phyloP scores from a whole-genome alignment of 2,329 filamentous ascomycete species.

The Lizonia empirigonia region DNA sequence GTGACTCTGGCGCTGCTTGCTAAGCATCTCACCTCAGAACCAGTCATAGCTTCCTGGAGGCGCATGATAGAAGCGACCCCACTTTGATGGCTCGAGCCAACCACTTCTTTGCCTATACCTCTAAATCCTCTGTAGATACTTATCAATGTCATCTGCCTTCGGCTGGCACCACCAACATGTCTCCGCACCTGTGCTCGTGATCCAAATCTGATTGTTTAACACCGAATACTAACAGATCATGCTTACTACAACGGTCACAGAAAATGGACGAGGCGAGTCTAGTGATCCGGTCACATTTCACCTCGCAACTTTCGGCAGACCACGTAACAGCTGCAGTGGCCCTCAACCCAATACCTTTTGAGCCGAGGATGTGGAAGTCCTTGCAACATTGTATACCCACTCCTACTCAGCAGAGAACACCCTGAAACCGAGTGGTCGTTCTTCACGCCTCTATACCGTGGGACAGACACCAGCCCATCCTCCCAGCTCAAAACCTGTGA shows the following conservation, averaged over 20 bases:
- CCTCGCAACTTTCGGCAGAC: too few relatives aligned
- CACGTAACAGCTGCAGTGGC: too few relatives aligned
- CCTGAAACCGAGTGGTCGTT: too few relatives aligned
- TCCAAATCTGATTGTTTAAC: not conserved
- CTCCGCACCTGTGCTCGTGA: not conserved
- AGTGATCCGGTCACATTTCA: too few relatives aligned
- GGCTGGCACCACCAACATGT: not conserved
- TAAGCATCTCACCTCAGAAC: conserved; percentile 19
- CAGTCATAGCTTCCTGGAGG: not conserved
- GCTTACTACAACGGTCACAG: not conserved
- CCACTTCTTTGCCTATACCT: conserved; percentile 1
- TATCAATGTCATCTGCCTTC: conserved; percentile 3
- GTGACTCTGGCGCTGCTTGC: conserved; percentile 40
- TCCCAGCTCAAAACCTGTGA: too few relatives aligned
- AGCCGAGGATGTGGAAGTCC: too few relatives aligned
- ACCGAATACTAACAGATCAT: not conserved
- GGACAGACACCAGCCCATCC: too few relatives aligned
- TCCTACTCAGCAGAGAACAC: too few relatives aligned
- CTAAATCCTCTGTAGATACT: conserved; percentile 8
- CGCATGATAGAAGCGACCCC: conserved; percentile 2
- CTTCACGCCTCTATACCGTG: too few relatives aligned
- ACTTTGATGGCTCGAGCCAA: conserved; percentile 9
- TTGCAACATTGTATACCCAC: too few relatives aligned
- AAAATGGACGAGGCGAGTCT: too few relatives aligned
- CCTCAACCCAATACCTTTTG: too few relatives aligned